A percentile compares a stretch with the other conserved stretches of the same genome.
phyloP scores from a whole-genome alignment of 2,329 filamentous ascomycete genomes.

The Exophiala spinifera region DNA sequence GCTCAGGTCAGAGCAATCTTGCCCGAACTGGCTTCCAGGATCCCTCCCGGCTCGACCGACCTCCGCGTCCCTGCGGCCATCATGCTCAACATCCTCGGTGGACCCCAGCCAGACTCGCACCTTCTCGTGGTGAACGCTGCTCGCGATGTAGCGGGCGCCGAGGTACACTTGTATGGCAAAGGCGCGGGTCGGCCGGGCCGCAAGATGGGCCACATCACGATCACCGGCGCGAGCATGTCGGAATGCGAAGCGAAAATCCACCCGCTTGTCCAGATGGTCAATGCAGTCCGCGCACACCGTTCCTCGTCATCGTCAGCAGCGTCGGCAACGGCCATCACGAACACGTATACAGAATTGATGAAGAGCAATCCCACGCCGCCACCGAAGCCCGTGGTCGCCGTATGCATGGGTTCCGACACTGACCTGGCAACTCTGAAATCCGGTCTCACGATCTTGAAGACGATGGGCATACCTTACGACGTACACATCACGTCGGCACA shows the following conservation, averaged over 20 bases:
- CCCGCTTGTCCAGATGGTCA: slow-evolving; percentile 70
- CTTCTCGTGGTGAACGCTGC: slow-evolving; percentile 56
- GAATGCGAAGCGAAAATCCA: slow-evolving; percentile 67
- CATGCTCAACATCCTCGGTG: slow-evolving; percentile 56
- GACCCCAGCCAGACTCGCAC: slow-evolving; percentile 62
- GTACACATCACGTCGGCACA: slow-evolving; percentile 48
- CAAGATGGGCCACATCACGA: slow-evolving; percentile 93
- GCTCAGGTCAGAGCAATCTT: slow-evolving; percentile 84
- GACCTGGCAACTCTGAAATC: slow-evolving; percentile 33
- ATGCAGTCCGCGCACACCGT: slow-evolving; percentile 72
- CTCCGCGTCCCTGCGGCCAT: slow-evolving; percentile 47
- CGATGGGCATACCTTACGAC: slow-evolving; percentile 32
- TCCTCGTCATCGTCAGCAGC: slow-evolving; percentile 33
- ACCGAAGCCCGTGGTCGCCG: slow-evolving; percentile 38
- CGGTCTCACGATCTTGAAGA: slow-evolving; percentile 32
- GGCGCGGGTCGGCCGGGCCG: slow-evolving; percentile 75
- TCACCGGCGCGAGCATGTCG: slow-evolving; percentile 66
- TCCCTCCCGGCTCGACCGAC: slow-evolving; percentile 49
- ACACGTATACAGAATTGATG: slow-evolving; percentile 17
- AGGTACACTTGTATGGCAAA: slow-evolving; percentile 89
- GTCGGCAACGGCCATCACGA: slow-evolving; percentile 14
- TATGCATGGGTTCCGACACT: slow-evolving; percentile 50
- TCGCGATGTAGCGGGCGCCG: slow-evolving; percentile 56
- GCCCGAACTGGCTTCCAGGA: slow-evolving; percentile 53
- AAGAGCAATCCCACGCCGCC: slow-evolving; percentile 22